Conservation (phyloP, 2,329 filamentous ascomycete species). For the Dryadomyces sulphureus region DNA sequence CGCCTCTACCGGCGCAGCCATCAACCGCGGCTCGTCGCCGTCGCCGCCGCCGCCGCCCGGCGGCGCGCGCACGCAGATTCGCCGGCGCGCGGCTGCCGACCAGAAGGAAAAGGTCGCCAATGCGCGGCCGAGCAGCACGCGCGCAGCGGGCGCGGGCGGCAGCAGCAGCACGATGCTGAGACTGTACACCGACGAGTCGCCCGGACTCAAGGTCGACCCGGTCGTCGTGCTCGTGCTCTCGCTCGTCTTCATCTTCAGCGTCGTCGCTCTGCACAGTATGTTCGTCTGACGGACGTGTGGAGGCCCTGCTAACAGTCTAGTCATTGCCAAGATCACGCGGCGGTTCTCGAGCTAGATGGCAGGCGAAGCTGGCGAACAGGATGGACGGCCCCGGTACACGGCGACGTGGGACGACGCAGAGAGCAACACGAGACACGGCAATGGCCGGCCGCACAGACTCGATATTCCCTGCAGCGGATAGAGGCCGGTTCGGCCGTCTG, state of each 20-base stretch:
- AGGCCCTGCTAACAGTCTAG: constrained; percentile 4
- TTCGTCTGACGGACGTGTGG: constrained; percentile 13
- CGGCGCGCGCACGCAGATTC: constrained; percentile 87
- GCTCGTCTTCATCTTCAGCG: constrained; percentile 96
- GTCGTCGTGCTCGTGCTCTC: constrained; percentile 94
- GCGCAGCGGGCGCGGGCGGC: constrained; percentile 84
- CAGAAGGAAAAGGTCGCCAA: constrained; percentile 96
- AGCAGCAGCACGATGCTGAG: constrained; percentile 97
- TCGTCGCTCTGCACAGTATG: constrained; percentile 93
- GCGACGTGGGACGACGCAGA: not conserved
- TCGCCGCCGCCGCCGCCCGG: constrained; percentile 81
- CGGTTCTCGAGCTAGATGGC: constrained; percentile 15
- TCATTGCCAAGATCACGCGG: constrained; percentile 14
- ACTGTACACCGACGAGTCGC: constrained; percentile 97
- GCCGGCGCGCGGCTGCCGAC: constrained; percentile 87
- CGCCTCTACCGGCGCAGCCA: constrained; percentile 51
- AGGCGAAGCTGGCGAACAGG: not conserved
- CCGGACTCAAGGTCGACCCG: constrained; percentile 92
- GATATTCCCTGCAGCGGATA: not conserved
- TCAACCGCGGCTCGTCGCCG: constrained; percentile 62
- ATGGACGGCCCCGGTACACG: no score
- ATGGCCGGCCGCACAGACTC: not conserved
- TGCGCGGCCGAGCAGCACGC: constrained; percentile 79
- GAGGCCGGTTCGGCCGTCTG: not conserved
- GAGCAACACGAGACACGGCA: not conserved